Evolutionary conservation across 371 early-diverging fungal species (phyloP).

Genomic region (Haplosporangium sp.): DNA sequence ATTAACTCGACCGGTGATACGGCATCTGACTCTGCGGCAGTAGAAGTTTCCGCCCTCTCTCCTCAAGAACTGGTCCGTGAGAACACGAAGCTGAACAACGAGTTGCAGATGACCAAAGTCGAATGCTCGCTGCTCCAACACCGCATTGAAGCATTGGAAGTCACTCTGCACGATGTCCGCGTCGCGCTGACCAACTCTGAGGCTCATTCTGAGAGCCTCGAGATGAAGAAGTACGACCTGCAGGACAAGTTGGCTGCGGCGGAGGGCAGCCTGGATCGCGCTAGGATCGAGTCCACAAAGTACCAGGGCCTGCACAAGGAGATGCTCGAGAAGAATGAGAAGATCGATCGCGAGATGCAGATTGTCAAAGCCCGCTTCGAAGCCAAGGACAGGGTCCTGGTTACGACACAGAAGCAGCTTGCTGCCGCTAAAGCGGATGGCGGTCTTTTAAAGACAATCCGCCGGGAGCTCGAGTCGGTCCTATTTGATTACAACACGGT

Average conservation of each 20-base stretch:
- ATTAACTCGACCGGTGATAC: constrained; percentile 20
- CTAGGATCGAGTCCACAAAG: constrained; percentile 48
- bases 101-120: constrained; percentile 45
- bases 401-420: constrained; percentile 52
- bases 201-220: constrained; percentile 51
- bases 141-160: constrained; percentile 50
- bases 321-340: constrained; percentile 48
- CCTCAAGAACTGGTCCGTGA: constrained; percentile 34
- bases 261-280: constrained; percentile 40
- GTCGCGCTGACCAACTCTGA: constrained; percentile 52
- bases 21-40: not conserved
- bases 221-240: constrained; percentile 52
- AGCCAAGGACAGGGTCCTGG: constrained; percentile 53
- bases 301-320: constrained; percentile 54
- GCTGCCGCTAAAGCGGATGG: constrained; percentile 48
- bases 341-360: constrained; percentile 40
- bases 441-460: constrained; percentile 49
- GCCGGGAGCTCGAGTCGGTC: constrained; percentile 50
- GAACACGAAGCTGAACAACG: constrained; percentile 35
- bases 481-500: constrained; percentile 55
- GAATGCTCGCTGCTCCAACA: constrained; percentile 45
- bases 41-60: constrained; percentile 27
- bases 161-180: constrained; percentile 51
- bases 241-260: constrained; percentile 45
- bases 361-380: constrained; percentile 52